Evolutionary conservation across 108 stramenopile species (phyloP), one percentile per base, ranked within the genome.

Genomic region (Nitzschia inconspicua): DNA sequence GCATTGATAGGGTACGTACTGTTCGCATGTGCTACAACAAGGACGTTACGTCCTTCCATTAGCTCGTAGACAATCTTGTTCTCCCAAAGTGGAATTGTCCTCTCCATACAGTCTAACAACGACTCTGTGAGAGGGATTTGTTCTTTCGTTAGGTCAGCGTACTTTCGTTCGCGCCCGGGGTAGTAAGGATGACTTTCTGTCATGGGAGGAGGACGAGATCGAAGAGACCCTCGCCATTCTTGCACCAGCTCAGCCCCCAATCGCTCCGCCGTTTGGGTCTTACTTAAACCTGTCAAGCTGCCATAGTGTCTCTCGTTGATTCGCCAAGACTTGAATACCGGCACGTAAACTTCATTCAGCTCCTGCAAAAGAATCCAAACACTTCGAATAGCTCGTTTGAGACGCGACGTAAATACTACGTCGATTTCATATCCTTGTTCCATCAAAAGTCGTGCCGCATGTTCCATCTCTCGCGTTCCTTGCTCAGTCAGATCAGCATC

Each of bases 1-100:
- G n/a, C n/a, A n/a, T n/a, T n/a, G n/a, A n/a, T n/a, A n/a, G n/a
- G n/a, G n/a, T n/a, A n/a, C n/a, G n/a, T n/a, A n/a, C n/a, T 87
- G 54, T 98, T 96, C 23, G 91, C 94, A 73, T 98, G 97, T 20
- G 92, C 97, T 1, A 95, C 94, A 0, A 98, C 90, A 42, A 96
- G 57, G 11, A 98, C 95, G 59, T 94, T 94, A 8, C 87, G 73
- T 18, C 97, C 97, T 19, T 70, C 50, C 1, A 60, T 81, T 32
- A 96, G 41, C 65, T 95, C 88, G 25, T 88, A 80, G 44, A 71
- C 60, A 42, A 98, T 95, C 44, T 82, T 82, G 27, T 88, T 66
- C 26, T 96, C 76, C 95, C 95, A 98, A 11, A 95, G 37, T 13
- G 86, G 92, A 41, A 59, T 63, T 22, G 89, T 91, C 0, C 97